These are phyloP conservation scores for Cucumis sativus DNA, from an alignment of 306 rosid genomes.

Conservation along the genomic window Cucumber_9930_V3 NC_026660.2:7277501-7278000, in stretches of 20 bases:
- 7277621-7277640: not conserved
- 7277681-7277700: slow-evolving; percentile 80
- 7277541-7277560: too few relatives aligned
- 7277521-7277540: not conserved
- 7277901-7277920: not conserved
- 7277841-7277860: not conserved
- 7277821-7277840: not conserved
- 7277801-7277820: not conserved
- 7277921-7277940: not conserved
- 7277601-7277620: not conserved
- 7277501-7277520: not conserved
- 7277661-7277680: slow-evolving; percentile 83
- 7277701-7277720: slow-evolving; percentile 55
- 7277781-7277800: not conserved
- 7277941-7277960: not conserved
- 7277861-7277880: not conserved
- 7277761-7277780: not conserved
- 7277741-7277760: not conserved
- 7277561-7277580: too few relatives aligned
- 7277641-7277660: slow-evolving; percentile 76
- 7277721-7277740: slow-evolving; percentile 62
- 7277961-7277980: not conserved
- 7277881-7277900: not conserved
- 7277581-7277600: too few relatives aligned
- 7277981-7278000: not conserved